Evolutionary conservation across 768 basidiomycete species (phyloP).

Genomic region (Hebeloma cylindrosporum): DNA sequence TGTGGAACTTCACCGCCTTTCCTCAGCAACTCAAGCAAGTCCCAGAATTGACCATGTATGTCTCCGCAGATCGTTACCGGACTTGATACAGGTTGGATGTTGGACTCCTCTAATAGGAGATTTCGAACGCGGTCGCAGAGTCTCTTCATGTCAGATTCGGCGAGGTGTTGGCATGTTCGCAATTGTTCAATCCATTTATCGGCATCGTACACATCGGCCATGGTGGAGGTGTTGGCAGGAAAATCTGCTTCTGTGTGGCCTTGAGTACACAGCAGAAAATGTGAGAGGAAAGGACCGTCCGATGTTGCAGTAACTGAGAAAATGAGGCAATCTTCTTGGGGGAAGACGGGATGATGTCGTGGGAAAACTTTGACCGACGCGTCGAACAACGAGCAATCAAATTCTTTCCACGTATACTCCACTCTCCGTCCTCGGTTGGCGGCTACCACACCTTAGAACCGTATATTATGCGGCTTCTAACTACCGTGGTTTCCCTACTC

Average conservation of each 20-base stretch:
- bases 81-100: slow-evolving; percentile 92
- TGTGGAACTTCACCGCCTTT: slow-evolving; percentile 86
- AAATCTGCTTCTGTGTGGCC: too few species aligned
- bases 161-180: slow-evolving; percentile 81
- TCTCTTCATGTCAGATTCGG: slow-evolving; percentile 89
- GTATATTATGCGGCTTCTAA: slow-evolving; percentile 30
- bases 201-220: slow-evolving; percentile 33
- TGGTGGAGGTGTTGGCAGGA: neutral
- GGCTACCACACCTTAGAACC: slow-evolving; percentile 1
- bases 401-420: neutral
- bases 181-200: slow-evolving; percentile 91
- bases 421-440: slow-evolving; percentile 1
- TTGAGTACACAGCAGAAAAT: too few species aligned
- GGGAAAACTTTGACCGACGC: slow-evolving; percentile 14
- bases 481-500: slow-evolving; percentile 18
- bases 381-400: neutral
- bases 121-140: slow-evolving; percentile 89
- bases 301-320: neutral
- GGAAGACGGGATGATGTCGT: slow-evolving; percentile 9
- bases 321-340: neutral
- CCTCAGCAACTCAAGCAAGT: slow-evolving; percentile 84
- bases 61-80: slow-evolving; percentile 96
- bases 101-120: slow-evolving; percentile 93
- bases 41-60: slow-evolving; percentile 98
- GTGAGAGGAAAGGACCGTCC: neutral